Percentiles rank a stretch among this genome's conserved stretches.
These are phyloP conservation scores for Wickerhamomyces bovis DNA, from an alignment of 805 yeast genomes.

Conservation along the genomic window DNA sequence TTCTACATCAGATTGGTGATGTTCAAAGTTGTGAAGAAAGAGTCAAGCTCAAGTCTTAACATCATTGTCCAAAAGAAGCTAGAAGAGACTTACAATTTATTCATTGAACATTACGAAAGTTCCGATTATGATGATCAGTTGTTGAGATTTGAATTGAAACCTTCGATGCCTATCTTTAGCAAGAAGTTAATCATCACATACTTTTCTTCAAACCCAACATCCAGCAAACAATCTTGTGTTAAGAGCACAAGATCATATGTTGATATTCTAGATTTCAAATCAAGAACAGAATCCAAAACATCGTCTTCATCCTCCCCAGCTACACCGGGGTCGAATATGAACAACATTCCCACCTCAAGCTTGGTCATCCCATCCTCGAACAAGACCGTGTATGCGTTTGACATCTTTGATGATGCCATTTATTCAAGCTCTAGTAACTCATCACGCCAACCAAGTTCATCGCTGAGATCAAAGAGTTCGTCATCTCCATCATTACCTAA, in stretches of 20 bases:
- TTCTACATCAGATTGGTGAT: slow-evolving; percentile 61
- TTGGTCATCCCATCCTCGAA: slow-evolving; percentile 6
- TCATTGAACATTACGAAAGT: background rate
- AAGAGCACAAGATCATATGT: slow-evolving; percentile 5
- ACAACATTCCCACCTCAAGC: slow-evolving; percentile 11
- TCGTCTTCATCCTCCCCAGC: background rate
- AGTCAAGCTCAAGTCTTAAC: slow-evolving; percentile 1
- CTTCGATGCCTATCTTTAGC: slow-evolving; percentile 39
- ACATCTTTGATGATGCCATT: slow-evolving; percentile 60
- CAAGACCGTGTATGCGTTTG: slow-evolving; percentile 50
- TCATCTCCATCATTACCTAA: background rate
- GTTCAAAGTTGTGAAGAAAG: slow-evolving; percentile 45
- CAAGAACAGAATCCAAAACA: background rate
- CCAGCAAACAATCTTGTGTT: background rate
- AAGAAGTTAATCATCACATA: slow-evolving; percentile 40
- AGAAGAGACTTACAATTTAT: slow-evolving; percentile 3
- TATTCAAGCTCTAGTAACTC: slow-evolving; percentile 28
- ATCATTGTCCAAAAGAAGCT: slow-evolving; percentile 3
- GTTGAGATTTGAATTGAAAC: slow-evolving; percentile 8
- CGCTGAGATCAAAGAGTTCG: background rate
- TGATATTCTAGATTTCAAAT: slow-evolving; percentile 4
- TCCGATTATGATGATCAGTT: background rate
- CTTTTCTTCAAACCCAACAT: slow-evolving; percentile 3
- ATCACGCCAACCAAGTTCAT: background rate
- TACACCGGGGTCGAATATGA: background rate